phyloP scores from a whole-genome alignment of 2,329 filamentous ascomycete genomes.

The Nothopassalora personata region DNA sequence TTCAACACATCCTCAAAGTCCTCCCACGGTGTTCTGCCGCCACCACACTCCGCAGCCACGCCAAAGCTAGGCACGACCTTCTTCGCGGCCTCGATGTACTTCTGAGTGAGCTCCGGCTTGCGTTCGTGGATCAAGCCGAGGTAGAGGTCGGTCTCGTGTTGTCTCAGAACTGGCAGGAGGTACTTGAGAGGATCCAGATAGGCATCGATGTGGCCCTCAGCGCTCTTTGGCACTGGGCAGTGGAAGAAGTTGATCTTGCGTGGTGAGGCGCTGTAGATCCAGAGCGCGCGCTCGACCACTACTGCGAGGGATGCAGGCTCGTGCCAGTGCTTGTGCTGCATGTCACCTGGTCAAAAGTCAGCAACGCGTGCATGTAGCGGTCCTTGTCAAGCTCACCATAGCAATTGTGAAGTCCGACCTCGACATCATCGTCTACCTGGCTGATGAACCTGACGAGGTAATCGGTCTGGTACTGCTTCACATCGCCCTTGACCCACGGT shows the following conservation, averaged over 20 bases:
- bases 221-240: slow-evolving; percentile 39
- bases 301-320: slow-evolving; percentile 37
- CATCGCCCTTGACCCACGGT: slow-evolving; percentile 33
- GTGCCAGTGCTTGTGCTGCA: slow-evolving; percentile 41
- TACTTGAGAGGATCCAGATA: slow-evolving; percentile 39
- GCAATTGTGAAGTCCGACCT: slow-evolving; percentile 45
- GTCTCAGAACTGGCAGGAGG: slow-evolving; percentile 25
- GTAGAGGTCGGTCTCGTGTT: slow-evolving; percentile 35
- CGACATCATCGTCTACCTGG: slow-evolving; percentile 34
- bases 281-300: slow-evolving; percentile 36
- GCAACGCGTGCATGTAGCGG: not conserved
- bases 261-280: slow-evolving; percentile 25
- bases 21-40: slow-evolving; percentile 33
- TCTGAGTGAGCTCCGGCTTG: slow-evolving; percentile 36
- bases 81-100: slow-evolving; percentile 36
- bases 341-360: slow-evolving; percentile 28
- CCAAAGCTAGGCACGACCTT: slow-evolving; percentile 34
- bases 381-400: slow-evolving; percentile 33
- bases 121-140: slow-evolving; percentile 39
- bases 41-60: slow-evolving; percentile 40
- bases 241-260: slow-evolving; percentile 40
- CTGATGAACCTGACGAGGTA: slow-evolving; percentile 31
- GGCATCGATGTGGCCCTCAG: slow-evolving; percentile 20
- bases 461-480: slow-evolving; percentile 34
- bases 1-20: slow-evolving; percentile 27